Evolutionary conservation across 1,139 yeast species (phyloP), one percentile per base, ranked within the genome.

Genomic region (Chernovozyma sophiae-reginae): DNA sequence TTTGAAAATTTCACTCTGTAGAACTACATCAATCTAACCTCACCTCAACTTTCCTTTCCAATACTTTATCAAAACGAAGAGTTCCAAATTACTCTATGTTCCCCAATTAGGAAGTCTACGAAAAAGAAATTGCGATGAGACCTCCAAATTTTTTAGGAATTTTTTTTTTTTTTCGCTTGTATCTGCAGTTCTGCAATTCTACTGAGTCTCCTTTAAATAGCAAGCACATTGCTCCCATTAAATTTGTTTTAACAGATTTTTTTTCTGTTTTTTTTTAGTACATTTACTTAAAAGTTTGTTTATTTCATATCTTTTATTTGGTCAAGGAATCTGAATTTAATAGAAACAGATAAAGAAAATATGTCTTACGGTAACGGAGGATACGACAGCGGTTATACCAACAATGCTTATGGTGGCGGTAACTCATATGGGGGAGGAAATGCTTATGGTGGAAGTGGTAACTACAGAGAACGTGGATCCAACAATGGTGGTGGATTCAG

Each of bases 401-500:
- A 37, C 48, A 43, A 45, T 34, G 35, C 38, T 14, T 41, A 40
- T 40, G 43, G 44, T 25, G 48, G 45, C 36, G 39, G 42, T 31
- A 43, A 47, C 39, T 41, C 47, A 38, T 44, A 47, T 45, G 48
- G 61, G 38, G 44, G 59, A 37, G 53, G 61, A 36, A 25, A 25
- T 13, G 25, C 34, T 22, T 41, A 47, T 44, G 48, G 61, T 38
- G 44, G 59, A 37, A 54, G 52, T 37, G 58, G 51, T 31, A 46
- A 51, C 28, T 45, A 51, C 20, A 56, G 60, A 34, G 52, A 56
- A 10, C 26, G 34, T 18, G 34, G 40, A 34, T 48, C 58, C 43
- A 40, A 54, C 40, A 60, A 62, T 39, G 56, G 60, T 33, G 58
- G 67, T 41, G 62, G 69, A 33, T 49, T 45, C 37, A 40, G 56